These are phyloP conservation scores for Cyclanthera cordifolia DNA, from an alignment of 306 rosid genomes.

Conservation along the genomic window DNA sequence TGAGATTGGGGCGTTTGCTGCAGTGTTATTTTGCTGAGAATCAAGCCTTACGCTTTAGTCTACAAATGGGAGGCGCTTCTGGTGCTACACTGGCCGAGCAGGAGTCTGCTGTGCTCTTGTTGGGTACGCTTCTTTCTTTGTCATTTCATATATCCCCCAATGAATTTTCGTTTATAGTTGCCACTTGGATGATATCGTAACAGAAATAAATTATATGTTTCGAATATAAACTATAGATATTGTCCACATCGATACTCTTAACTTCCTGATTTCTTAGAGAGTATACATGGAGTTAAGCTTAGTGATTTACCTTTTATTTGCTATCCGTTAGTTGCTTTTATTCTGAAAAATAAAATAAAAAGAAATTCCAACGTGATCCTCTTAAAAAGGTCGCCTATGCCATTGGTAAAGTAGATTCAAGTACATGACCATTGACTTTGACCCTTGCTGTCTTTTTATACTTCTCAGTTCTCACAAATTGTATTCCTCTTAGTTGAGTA, in stretches of 20 bases:
- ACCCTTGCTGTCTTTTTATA: neutral
- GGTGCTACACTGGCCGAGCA: conserved; percentile 65
- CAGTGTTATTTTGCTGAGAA: conserved; percentile 82
- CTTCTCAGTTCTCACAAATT: no score
- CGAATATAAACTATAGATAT: neutral
- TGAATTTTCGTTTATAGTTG: neutral
- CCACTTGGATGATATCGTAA: neutral
- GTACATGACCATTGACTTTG: no score
- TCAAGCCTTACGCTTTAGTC: conserved; percentile 56
- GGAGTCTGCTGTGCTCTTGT: conserved; percentile 99
- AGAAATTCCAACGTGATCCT: neutral
- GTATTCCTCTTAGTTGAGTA: no score
- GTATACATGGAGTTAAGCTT: neutral
- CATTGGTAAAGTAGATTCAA: neutral
- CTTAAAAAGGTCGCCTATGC: neutral
- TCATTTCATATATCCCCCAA: neutral
- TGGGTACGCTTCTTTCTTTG: conserved; percentile 46
- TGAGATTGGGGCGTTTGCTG: conserved; percentile 72
- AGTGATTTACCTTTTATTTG: neutral
- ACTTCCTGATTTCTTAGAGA: neutral
- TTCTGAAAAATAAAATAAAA: no score
- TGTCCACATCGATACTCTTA: neutral
- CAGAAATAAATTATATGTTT: neutral
- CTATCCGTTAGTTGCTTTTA: neutral
- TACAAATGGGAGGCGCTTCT: conserved; percentile 48